A percentile compares a stretch with the other conserved stretches of the same genome.
Evolutionary conservation across 2,329 filamentous ascomycete genomes (phyloP).

Genomic region (Fonsecaea multimorphosa): DNA sequence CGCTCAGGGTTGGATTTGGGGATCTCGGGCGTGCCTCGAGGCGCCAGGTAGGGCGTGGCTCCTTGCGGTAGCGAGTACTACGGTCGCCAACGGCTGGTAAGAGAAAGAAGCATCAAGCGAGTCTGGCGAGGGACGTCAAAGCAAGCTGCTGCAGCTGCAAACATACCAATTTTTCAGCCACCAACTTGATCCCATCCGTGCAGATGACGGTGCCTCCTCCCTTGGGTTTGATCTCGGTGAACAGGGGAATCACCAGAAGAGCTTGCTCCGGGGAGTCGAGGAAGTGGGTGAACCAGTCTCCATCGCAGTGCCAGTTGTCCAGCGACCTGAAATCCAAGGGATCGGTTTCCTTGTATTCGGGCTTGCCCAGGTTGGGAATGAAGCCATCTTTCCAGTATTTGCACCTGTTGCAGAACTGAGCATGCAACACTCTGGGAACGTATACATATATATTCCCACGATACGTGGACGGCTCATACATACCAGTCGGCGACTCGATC

Average conservation of each 20-base stretch:
- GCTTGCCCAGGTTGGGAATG: conserved; percentile 71
- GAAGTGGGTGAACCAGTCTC: conserved; percentile 75
- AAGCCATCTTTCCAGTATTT: conserved; percentile 69
- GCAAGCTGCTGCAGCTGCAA: too few species aligned
- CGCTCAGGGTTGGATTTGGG: conserved; percentile 12
- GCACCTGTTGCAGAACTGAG: background rate
- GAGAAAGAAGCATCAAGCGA: too few species aligned
- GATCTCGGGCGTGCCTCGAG: conserved; percentile 17
- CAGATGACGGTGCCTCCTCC: conserved; percentile 71
- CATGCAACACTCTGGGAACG: background rate
- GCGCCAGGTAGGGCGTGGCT: conserved; percentile 49
- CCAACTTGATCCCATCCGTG: conserved; percentile 61
- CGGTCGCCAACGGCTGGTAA: background rate
- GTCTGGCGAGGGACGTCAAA: too few species aligned
- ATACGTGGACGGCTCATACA: background rate
- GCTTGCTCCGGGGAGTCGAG: conserved; percentile 73
- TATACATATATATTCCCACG: background rate
- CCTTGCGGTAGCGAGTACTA: conserved; percentile 66
- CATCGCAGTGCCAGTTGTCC: conserved; percentile 70
- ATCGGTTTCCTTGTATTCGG: conserved; percentile 57
- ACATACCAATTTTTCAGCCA: conserved; percentile 59
- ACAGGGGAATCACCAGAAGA: conserved; percentile 70
- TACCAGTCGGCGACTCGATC: conserved; percentile 55
- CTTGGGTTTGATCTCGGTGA: conserved; percentile 64
- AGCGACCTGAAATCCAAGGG: conserved; percentile 59